Conservation (phyloP, 2,329 filamentous ascomycete species). For the Neopestalotiopsis sp. region DNA sequence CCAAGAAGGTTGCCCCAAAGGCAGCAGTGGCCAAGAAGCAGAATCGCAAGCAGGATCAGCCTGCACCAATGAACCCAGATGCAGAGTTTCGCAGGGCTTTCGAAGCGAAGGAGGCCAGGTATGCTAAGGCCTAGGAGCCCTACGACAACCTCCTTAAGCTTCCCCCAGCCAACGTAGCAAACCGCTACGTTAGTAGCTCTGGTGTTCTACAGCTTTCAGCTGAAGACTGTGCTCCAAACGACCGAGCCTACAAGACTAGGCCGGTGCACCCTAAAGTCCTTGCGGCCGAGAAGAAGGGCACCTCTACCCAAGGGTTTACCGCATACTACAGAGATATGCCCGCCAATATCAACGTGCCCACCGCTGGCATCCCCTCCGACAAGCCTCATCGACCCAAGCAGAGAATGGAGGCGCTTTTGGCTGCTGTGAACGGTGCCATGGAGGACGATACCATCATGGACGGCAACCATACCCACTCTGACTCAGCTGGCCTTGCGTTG, state of each 20-base stretch:
- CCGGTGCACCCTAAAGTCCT: constrained; percentile 21
- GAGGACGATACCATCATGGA: not conserved
- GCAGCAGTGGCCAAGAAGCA: not conserved
- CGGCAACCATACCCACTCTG: not conserved
- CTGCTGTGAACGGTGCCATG: not conserved
- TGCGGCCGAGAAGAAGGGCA: constrained; percentile 15
- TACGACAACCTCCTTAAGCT: not conserved
- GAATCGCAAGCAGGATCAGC: too few species aligned
- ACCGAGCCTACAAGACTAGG: not conserved
- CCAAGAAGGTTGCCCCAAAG: too few species aligned
- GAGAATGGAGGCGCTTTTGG: not conserved
- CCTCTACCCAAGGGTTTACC: not conserved
- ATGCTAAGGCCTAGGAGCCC: not conserved
- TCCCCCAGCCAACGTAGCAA: not conserved
- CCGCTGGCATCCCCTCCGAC: constrained; percentile 27
- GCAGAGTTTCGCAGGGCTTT: not conserved
- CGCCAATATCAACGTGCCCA: constrained; percentile 10
- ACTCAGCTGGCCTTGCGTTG: too few species aligned
- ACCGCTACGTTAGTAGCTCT: constrained; percentile 6
- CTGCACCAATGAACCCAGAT: not conserved
- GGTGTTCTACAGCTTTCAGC: not conserved
- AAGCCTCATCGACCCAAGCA: constrained; percentile 24
- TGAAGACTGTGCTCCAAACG: constrained; percentile 1
- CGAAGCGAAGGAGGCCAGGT: constrained; percentile 8
- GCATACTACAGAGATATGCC: constrained; percentile 22